Evolutionary conservation across 331 rosid genomes (phyloP).

Genomic region (Cydonia oblonga): DNA sequence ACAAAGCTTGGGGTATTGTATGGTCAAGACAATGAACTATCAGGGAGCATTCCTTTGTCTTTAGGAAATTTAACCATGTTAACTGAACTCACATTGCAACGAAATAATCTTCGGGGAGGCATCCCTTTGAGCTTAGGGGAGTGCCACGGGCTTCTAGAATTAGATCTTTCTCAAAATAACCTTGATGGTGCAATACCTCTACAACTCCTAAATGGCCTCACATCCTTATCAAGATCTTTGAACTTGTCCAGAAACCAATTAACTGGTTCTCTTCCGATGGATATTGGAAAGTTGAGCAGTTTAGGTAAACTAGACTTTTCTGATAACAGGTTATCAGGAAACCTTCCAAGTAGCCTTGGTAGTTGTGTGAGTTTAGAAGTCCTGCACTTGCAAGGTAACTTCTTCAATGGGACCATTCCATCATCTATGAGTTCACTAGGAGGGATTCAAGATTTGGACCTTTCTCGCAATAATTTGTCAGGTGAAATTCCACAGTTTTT

Average conservation of each 20-base stretch:
- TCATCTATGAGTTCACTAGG: neutral
- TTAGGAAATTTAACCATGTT: slow-evolving; percentile 14
- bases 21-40: neutral
- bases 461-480: slow-evolving; percentile 1
- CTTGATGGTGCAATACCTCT: neutral
- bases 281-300: neutral
- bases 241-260: neutral
- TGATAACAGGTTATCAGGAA: slow-evolving; percentile 4
- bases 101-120: neutral
- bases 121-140: slow-evolving; percentile 15
- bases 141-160: neutral
- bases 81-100: neutral
- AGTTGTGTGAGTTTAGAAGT: neutral
- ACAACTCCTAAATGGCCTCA: neutral
- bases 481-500: slow-evolving; percentile 5
- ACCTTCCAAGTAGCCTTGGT: slow-evolving; percentile 3
- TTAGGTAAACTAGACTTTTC: neutral
- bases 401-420: slow-evolving; percentile 8
- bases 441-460: neutral
- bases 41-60: slow-evolving; percentile 8
- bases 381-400: neutral
- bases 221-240: neutral
- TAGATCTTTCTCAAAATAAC: slow-evolving; percentile 14
- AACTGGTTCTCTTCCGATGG: slow-evolving; percentile 3
- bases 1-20: neutral